phyloP scores from a whole-genome alignment of 2,329 filamentous ascomycete genomes.

The Alternaria longipes region DNA sequence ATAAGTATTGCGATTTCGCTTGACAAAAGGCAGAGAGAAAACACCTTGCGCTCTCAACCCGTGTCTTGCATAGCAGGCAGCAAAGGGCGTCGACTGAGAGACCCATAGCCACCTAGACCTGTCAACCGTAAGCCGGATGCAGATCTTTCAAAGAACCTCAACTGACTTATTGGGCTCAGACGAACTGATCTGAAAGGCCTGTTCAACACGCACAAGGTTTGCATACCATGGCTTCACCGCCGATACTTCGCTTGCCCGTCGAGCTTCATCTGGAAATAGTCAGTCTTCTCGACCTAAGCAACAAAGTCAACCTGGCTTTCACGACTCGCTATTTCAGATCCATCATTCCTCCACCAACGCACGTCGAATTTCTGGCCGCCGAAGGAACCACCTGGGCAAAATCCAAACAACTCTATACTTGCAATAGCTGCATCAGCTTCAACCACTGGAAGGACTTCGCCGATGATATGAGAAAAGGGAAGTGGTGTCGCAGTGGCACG shows the following conservation, averaged over 20 bases:
- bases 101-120: background rate
- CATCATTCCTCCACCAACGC: slow-evolving; percentile 29
- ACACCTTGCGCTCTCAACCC: background rate
- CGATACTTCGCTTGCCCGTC: slow-evolving; percentile 33
- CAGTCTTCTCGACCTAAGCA: slow-evolving; percentile 32
- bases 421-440: slow-evolving; percentile 33
- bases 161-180: slow-evolving; percentile 8
- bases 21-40: background rate
- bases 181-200: background rate
- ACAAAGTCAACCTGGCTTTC: slow-evolving; percentile 26
- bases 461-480: slow-evolving; percentile 44
- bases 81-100: background rate
- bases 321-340: slow-evolving; percentile 32
- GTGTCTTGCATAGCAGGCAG: slow-evolving; percentile 1
- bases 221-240: slow-evolving; percentile 23
- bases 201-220: background rate
- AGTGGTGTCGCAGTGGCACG: slow-evolving; percentile 31
- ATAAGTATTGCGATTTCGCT: background rate
- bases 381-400: slow-evolving; percentile 33
- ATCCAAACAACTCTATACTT: slow-evolving; percentile 31
- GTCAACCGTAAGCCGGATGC: slow-evolving; percentile 12
- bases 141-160: background rate
- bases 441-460: slow-evolving; percentile 32
- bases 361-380: slow-evolving; percentile 32
- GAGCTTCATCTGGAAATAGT: slow-evolving; percentile 38